phyloP scores from a whole-genome alignment of 352 stramenopile genomes.

The Globisporangium irregulare region DNA sequence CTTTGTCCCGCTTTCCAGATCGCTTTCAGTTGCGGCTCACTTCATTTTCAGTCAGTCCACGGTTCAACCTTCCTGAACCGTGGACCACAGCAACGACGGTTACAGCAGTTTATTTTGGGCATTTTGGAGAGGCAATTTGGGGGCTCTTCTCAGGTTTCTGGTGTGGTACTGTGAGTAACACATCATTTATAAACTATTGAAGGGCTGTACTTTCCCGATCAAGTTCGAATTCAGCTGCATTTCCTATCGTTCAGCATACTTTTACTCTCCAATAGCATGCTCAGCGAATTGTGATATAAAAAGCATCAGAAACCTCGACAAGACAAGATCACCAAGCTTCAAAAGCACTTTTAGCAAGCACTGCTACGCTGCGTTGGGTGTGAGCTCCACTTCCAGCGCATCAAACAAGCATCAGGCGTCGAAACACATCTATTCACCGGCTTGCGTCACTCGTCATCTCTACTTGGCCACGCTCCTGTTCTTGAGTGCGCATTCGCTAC shows the following conservation, averaged over 20 bases:
- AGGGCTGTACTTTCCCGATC: too few relatives aligned
- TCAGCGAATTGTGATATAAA: background rate
- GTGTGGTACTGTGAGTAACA: too few relatives aligned
- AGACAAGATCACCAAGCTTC: conserved; percentile 5
- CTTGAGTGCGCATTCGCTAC: background rate
- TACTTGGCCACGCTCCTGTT: background rate
- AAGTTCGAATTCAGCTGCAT: background rate
- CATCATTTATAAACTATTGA: too few relatives aligned
- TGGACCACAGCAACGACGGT: background rate
- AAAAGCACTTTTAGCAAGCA: background rate
- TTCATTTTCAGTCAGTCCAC: background rate
- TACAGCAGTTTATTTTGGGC: background rate
- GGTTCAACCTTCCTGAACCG: background rate
- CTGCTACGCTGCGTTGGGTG: too few relatives aligned
- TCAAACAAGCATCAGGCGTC: background rate
- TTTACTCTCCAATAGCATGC: background rate
- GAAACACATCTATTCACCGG: background rate
- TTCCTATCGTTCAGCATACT: background rate
- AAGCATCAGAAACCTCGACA: background rate
- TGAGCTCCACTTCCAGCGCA: background rate
- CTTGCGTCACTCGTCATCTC: background rate
- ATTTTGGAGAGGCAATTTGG: too few relatives aligned
- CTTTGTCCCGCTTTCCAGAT: background rate
- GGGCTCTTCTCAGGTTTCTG: too few relatives aligned
- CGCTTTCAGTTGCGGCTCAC: background rate